Evolutionary conservation across 78 protist genomes (phyloP), one percentile per base, ranked within the genome.

Genomic region (Dictyostelium citrinum): DNA sequence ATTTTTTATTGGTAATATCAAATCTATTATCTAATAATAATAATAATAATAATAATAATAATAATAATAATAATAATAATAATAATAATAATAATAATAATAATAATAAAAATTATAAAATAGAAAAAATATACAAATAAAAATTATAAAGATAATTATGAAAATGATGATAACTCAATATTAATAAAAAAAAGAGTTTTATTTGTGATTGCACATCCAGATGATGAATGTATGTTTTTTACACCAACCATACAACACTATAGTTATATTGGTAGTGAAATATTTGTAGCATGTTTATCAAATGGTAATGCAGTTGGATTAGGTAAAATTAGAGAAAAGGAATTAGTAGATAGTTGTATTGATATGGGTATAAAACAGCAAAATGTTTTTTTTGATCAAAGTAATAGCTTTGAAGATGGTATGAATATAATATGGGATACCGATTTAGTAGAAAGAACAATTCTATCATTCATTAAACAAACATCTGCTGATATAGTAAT

Each of bases 191-290:
- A 33, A 33, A 70, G 33, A 29, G 7, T 70, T 29, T 70, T 70
- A 70, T 76, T 97, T 29, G 86, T 97, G 24, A 86, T 96, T 5
- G 98, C 98, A 10, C 98, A 97, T 58, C 98, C 98, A n/a, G 98
- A 97, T 70, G 98, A 97, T 51, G 98, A 97, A 83, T 90, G 95
- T 22, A 97, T 97, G 98, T 97, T 97, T 91, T 97, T 97, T 29
- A 64, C 78, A 24, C 98, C 98, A 7, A 76, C 93, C 1, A 31
- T 95, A 17, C 31, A 75, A 60, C 35, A 46, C 10, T 49, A 83
- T 35, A 39, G 9, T 5, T 29, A 43, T 64, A 10, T 43, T 16
- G 67, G 41, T 24, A 14, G 29, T 41, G 64, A 85, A 20, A 27
- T 95, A 33, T 35, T 24, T 49, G 75, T 85, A 1, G 64, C 92